Percentiles rank a stretch among this genome's conserved stretches.
Conservation (phyloP, 2,329 filamentous ascomycete genomes). For the Aspergillus oerlinghausenensis region DNA sequence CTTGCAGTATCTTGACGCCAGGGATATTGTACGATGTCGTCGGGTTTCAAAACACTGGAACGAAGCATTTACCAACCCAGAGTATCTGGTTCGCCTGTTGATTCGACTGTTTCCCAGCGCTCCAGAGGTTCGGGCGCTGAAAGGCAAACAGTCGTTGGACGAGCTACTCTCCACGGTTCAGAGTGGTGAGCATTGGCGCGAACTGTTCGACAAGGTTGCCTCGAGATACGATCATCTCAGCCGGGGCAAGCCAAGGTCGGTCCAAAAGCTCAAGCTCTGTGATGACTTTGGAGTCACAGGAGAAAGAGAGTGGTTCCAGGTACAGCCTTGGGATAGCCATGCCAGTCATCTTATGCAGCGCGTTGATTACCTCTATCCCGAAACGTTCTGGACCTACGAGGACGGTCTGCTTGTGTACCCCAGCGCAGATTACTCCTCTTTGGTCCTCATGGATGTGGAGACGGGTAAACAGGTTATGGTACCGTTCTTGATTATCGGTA, state of each 20-base stretch:
- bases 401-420: constrained; percentile 55
- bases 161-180: neutral
- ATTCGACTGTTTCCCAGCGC: constrained; percentile 50
- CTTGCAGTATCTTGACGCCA: constrained; percentile 45
- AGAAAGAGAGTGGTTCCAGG: constrained; percentile 36
- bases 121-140: constrained; percentile 47
- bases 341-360: constrained; percentile 29
- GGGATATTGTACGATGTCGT: constrained; percentile 50
- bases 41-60: constrained; percentile 50
- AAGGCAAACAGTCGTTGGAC: neutral
- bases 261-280: constrained; percentile 44
- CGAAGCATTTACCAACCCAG: constrained; percentile 47
- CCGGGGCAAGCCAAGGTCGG: constrained; percentile 43
- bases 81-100: constrained; percentile 47
- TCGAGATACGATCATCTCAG: constrained; percentile 53
- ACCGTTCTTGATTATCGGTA: constrained; percentile 49
- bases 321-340: constrained; percentile 40
- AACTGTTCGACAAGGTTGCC: constrained; percentile 48
- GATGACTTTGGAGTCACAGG: constrained; percentile 33
- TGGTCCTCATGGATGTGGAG: constrained; percentile 50
- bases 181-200: constrained; percentile 12
- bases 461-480: constrained; percentile 42
- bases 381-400: constrained; percentile 53
- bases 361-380: constrained; percentile 33
- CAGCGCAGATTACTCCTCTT: constrained; percentile 27